Percentiles rank a stretch among this genome's conserved stretches.
Conservation (phyloP, 2,329 filamentous ascomycete genomes). For the Chalaropsis thielavioides region DNA sequence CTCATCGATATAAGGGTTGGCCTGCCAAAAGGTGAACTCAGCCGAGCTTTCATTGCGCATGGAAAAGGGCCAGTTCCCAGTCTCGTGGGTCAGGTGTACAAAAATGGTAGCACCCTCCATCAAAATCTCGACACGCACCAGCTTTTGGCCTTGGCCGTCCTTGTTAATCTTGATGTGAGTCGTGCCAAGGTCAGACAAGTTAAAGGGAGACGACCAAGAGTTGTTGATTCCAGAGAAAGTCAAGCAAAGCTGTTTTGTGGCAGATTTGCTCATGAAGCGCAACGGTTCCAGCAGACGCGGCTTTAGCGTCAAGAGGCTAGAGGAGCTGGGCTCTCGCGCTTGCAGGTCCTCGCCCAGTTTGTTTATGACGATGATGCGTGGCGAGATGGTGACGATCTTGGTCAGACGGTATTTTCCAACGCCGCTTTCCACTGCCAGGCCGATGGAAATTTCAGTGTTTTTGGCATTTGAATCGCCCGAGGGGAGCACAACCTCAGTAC, state of each 20-base stretch:
- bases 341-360: conserved; percentile 78
- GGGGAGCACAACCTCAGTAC: conserved; percentile 71
- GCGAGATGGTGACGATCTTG: conserved; percentile 84
- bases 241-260: conserved; percentile 76
- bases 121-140: conserved; percentile 76
- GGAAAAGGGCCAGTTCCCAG: conserved; percentile 93
- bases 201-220: conserved; percentile 95
- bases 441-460: conserved; percentile 73
- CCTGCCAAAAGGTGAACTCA: conserved; percentile 93
- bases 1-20: conserved; percentile 82
- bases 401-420: conserved; percentile 97
- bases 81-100: conserved; percentile 77
- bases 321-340: conserved; percentile 82
- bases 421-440: conserved; percentile 75
- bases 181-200: conserved; percentile 86
- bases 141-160: conserved; percentile 71
- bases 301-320: conserved; percentile 64
- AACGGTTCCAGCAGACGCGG: conserved; percentile 70
- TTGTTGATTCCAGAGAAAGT: conserved; percentile 92
- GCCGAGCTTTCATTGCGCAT: conserved; percentile 97
- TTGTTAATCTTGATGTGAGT: conserved; percentile 90
- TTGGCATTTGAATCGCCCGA: conserved; percentile 31
- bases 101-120: conserved; percentile 92
- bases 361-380: conserved; percentile 88
- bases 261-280: conserved; percentile 72